Evolutionary conservation across 345 rosid species (phyloP).

Genomic region (Populus euphratica): DNA sequence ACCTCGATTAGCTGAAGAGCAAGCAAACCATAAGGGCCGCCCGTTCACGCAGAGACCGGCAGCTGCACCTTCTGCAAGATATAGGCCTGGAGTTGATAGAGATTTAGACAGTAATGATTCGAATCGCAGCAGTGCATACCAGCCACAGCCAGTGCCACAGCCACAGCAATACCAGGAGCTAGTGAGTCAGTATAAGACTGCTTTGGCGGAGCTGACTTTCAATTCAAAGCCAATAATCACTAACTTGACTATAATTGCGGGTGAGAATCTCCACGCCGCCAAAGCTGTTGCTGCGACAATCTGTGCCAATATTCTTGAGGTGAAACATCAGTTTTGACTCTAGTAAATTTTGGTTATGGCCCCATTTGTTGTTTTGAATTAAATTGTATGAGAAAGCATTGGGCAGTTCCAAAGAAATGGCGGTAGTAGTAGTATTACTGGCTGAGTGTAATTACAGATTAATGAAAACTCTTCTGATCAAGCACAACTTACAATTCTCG

Average conservation of each 20-base stretch:
- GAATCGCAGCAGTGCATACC: constrained; percentile 45
- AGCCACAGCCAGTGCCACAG: constrained; percentile 57
- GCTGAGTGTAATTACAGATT: constrained; percentile 38
- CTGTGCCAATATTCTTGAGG: constrained; percentile 93
- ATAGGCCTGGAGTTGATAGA: constrained; percentile 25
- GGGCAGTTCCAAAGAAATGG: not conserved
- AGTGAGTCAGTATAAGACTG: constrained; percentile 80
- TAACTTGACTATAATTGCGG: constrained; percentile 91
- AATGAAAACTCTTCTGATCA: constrained; percentile 36
- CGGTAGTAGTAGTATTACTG: not conserved
- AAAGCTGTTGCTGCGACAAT: constrained; percentile 70
- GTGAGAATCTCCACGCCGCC: constrained; percentile 85
- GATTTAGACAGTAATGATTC: constrained; percentile 50
- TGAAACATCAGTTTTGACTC: constrained; percentile 56
- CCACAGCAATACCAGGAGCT: constrained; percentile 80
- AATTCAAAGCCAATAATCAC: constrained; percentile 98
- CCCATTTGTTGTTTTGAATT: constrained; percentile 32
- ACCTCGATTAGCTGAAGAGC: constrained; percentile 60
- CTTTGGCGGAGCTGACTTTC: constrained; percentile 86
- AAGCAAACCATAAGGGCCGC: constrained; percentile 31
- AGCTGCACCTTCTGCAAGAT: constrained; percentile 23
- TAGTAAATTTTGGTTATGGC: constrained; percentile 27
- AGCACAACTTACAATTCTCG: constrained; percentile 1
- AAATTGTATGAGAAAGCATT: constrained; percentile 25
- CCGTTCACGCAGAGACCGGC: constrained; percentile 46